Evolutionary conservation across 495 filamentous ascomycete genomes (phyloP).

Genomic region (Penicillium bialowiezense): DNA sequence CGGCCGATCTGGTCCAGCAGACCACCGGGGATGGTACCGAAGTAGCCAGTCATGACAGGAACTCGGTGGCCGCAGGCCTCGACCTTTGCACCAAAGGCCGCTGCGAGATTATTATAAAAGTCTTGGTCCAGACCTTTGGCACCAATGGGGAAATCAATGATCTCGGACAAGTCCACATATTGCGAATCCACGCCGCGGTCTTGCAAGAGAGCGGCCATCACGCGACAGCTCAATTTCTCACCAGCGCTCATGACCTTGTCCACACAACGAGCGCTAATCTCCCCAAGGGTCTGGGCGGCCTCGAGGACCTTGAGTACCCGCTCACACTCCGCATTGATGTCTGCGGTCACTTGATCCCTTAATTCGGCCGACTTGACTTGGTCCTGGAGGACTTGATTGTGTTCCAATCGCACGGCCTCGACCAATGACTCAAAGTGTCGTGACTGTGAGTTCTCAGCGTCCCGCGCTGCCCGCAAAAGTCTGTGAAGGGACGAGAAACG

Average conservation of each 20-base stretch:
- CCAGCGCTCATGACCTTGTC: conserved; percentile 90
- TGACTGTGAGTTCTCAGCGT: conserved; percentile 59
- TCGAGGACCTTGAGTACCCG: conserved; percentile 57
- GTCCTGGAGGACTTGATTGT: conserved; percentile 61
- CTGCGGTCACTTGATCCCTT: conserved; percentile 50
- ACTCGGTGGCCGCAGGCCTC: conserved; percentile 64
- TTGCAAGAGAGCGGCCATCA: conserved; percentile 77
- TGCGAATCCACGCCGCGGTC: conserved; percentile 76
- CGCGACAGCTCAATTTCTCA: conserved; percentile 87
- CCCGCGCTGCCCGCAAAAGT: conserved; percentile 65
- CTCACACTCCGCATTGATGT: conserved; percentile 71
- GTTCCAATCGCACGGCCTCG: conserved; percentile 69
- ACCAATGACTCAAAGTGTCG: conserved; percentile 68
- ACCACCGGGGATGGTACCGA: conserved; percentile 79
- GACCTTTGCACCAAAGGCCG: conserved; percentile 63
- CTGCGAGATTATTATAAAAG: conserved; percentile 77
- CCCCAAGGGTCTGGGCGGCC: conserved; percentile 56
- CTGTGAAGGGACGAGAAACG: conserved; percentile 27
- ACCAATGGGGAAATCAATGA: conserved; percentile 59
- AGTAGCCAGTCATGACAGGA: conserved; percentile 82
- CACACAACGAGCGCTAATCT: conserved; percentile 77
- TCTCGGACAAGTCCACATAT: conserved; percentile 81
- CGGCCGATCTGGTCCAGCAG: conserved; percentile 76
- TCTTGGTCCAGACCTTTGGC: conserved; percentile 62
- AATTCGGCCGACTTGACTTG: conserved; percentile 62